Conservation (phyloP, 1,284 basidiomycete genomes). For the Ustilago curta region DNA sequence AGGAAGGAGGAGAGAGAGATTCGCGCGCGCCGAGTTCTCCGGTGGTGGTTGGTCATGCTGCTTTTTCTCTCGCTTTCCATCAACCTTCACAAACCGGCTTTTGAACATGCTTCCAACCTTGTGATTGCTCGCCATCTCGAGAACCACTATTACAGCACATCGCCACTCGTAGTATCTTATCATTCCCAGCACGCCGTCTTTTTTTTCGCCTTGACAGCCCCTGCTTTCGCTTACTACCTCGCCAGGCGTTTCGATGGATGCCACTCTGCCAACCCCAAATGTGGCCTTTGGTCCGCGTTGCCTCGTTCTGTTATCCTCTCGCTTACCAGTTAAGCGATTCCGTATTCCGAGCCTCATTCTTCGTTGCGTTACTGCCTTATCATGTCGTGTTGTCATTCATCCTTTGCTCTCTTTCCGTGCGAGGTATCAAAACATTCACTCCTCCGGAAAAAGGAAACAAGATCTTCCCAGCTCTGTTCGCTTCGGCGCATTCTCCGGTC, state of each 20-base stretch:
- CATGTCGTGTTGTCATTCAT: neutral
- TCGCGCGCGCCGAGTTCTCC: neutral
- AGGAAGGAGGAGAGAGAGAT: neutral
- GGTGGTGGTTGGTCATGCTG: neutral
- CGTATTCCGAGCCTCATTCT: neutral
- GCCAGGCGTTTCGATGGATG: neutral
- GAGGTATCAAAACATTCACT: neutral
- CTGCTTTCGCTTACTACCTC: neutral
- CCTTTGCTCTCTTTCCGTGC: neutral
- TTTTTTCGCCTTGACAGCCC: neutral
- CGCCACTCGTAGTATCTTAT: neutral
- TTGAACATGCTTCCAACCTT: neutral
- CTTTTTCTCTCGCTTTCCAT: neutral
- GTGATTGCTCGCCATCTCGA: too few species aligned
- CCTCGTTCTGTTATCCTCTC: neutral
- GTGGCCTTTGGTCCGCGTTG: too few species aligned
- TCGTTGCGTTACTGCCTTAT: neutral
- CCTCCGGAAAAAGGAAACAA: too few species aligned
- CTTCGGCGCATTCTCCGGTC: too few species aligned
- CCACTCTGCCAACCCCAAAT: too few species aligned
- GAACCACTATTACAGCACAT: too few species aligned
- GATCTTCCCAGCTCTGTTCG: too few species aligned
- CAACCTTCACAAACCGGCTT: too few species aligned
- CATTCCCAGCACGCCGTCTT: neutral
- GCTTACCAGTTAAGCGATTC: neutral